Evolutionary conservation across 1,284 basidiomycete genomes (phyloP), one percentile per base, ranked within the genome.

Genomic region (Austroboletus niveus): DNA sequence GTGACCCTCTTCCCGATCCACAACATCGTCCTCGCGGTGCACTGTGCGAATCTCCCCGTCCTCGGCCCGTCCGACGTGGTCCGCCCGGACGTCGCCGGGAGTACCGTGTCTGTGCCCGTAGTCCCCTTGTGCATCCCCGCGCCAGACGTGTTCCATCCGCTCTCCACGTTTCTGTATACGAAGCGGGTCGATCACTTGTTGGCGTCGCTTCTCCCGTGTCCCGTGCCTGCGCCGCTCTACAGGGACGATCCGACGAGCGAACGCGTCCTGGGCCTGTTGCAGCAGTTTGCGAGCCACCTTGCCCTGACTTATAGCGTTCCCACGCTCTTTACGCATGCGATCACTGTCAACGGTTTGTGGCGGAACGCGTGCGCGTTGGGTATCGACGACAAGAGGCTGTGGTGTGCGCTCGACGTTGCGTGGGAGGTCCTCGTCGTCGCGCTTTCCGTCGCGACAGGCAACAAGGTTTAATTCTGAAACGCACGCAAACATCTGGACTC

Each of bases 341-440:
- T 74, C 54, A 60, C 69, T 44, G 68, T 79, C 47, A 74, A 81
- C 54, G 80, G 80, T 1, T 65, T 87, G 12, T 87, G 85, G 82
- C 69, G 73, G 42, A 85, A 86, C 62, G 75, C 74, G 4, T 78
- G 76, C 53, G 75, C 77, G 2, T 69, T 89, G n/a, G 83, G 84
- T 27, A 74, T 87, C 47, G 73, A 74, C 54, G 80, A 85, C 55
- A 63, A 69, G 38, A 64, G 65, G 31, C 71, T 85, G 9, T 87
- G 82, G 79, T 71, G 70, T 30, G 73, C 76, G 34, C 71, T 87
- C 52, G 76, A 81, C 44, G 63, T 76, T 32, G 76, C 79, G 9
- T 88, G 84, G 84, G 76, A 75, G 54, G 63, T 77, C 36, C 66
- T 82, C 30, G 56, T 82, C 43, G 59, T 50, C 6, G 76, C 77